A percentile compares a stretch with the other conserved stretches of the same genome.
Conservation (phyloP, 169 alveolate species). For the Blepharisma undulans region DNA sequence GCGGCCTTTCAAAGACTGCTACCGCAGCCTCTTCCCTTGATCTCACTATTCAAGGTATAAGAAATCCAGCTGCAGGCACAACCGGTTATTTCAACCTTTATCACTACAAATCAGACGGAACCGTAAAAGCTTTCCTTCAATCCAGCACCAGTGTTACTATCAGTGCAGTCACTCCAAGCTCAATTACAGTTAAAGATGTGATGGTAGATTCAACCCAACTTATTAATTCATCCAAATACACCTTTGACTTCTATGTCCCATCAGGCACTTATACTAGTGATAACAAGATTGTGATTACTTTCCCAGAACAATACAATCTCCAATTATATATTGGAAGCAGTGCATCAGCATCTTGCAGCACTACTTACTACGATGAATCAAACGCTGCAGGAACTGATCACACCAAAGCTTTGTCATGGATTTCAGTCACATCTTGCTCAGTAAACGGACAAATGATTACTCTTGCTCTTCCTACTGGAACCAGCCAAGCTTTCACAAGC, state of each 20-base stretch:
- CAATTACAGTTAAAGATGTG: neutral
- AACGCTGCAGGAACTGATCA: neutral
- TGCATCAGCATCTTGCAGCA: neutral
- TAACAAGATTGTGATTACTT: neutral
- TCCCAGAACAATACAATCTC: neutral
- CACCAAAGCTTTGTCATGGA: neutral
- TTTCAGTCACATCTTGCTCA: neutral
- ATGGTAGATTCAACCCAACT: neutral
- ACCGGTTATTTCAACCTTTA: neutral
- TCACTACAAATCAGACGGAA: neutral
- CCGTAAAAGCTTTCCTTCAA: neutral
- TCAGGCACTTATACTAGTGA: neutral
- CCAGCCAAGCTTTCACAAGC: neutral
- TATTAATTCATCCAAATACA: neutral
- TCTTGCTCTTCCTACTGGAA: neutral
- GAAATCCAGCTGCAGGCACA: neutral
- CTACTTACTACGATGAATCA: neutral
- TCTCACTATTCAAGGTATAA: neutral
- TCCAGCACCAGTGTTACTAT: neutral
- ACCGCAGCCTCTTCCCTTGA: neutral
- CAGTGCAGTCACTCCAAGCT: neutral
- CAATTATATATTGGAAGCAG: neutral
- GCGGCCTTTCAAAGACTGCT: neutral
- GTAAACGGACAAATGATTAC: neutral
- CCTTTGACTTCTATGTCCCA: neutral